Conservation (phyloP, 306 rosid species). For the Canavalia ensiformis region DNA sequence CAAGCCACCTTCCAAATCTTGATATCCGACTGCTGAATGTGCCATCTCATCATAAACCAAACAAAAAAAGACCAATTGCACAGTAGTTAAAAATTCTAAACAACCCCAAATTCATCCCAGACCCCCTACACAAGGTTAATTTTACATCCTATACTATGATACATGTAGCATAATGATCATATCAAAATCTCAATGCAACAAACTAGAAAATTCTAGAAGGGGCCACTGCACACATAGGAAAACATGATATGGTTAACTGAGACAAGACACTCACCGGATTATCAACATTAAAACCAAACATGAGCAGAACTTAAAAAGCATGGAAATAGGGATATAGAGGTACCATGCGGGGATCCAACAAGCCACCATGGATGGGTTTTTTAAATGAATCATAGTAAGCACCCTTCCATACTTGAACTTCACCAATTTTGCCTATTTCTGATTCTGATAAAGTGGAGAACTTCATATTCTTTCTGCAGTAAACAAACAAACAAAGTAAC, state of each 20-base stretch:
- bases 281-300: slow-evolving; percentile 15
- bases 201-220: not conserved
- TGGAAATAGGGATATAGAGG: not conserved
- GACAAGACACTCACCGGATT: not conserved
- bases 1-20: not conserved
- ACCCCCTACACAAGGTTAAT: not conserved
- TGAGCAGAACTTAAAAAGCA: not conserved
- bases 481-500: slow-evolving; percentile 26
- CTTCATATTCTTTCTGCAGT: slow-evolving; percentile 70
- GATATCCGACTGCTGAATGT: not conserved
- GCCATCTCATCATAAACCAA: not conserved
- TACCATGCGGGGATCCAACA: slow-evolving; percentile 92
- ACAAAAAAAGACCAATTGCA: not conserved
- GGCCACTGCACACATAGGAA: not conserved
- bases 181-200: not conserved
- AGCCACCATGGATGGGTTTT: slow-evolving; percentile 64
- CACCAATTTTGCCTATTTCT: slow-evolving; percentile 74
- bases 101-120: not conserved
- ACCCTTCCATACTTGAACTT: slow-evolving; percentile 72
- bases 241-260: not conserved
- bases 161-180: not conserved
- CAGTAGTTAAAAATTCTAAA: not conserved
- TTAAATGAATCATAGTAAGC: slow-evolving; percentile 60
- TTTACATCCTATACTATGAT: not conserved
- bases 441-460: slow-evolving; percentile 69